These are phyloP conservation scores for Verticillium klebahnii DNA, from an alignment of 2,329 filamentous ascomycete genomes.

Conservation along the genomic window DNA sequence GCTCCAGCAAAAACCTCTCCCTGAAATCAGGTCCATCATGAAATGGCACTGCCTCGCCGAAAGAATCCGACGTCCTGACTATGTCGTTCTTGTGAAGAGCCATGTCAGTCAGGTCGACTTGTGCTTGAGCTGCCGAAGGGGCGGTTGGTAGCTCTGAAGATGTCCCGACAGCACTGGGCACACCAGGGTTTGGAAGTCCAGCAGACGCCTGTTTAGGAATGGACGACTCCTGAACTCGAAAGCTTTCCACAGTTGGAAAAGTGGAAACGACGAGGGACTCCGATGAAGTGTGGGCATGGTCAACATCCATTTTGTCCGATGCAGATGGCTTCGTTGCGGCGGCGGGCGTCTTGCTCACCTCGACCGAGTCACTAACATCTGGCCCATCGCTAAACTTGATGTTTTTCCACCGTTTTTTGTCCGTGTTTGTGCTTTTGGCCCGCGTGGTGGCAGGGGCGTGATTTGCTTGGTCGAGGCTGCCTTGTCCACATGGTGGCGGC, in stretches of 20 bases:
- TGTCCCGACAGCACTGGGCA: neutral
- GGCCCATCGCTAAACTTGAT: constrained; percentile 16
- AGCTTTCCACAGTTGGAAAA: neutral
- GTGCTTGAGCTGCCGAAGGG: neutral
- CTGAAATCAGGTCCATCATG: neutral
- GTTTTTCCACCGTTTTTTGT: constrained; percentile 14
- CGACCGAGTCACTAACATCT: neutral
- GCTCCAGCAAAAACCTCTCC: constrained; percentile 12
- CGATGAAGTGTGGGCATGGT: neutral
- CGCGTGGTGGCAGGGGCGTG: constrained; percentile 1
- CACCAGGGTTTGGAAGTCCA: neutral
- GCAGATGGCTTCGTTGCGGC: neutral
- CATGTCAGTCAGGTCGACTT: too few species aligned
- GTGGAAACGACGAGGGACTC: neutral
- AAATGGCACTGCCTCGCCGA: neutral
- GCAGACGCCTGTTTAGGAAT: neutral
- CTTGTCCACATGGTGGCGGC: constrained; percentile 18
- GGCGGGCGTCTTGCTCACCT: neutral
- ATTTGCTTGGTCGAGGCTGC: constrained; percentile 12
- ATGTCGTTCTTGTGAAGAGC: neutral
- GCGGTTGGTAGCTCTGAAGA: neutral
- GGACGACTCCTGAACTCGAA: neutral
- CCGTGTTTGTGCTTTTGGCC: neutral
- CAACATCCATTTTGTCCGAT: neutral
- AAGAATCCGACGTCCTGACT: too few species aligned